Conservation (phyloP, 192 early-diverging fungal genomes). For the Backusella morwellensis region DNA sequence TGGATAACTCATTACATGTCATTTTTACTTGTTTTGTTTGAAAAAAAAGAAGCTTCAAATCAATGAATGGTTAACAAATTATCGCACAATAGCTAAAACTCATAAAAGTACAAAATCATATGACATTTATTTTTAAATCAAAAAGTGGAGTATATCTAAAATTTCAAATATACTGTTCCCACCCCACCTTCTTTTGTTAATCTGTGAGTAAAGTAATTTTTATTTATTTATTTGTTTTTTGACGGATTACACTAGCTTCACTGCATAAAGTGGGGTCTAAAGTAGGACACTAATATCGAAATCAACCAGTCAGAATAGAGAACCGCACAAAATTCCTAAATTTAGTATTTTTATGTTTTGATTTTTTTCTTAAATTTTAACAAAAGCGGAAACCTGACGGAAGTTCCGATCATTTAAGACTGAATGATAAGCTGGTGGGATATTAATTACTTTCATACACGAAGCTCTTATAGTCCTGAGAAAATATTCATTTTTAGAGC, state of each 20-base stretch:
- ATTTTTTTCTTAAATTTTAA: background rate
- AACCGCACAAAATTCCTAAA: background rate
- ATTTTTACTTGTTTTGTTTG: conserved; percentile 1
- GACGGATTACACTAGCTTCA: background rate
- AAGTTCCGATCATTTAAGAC: conserved; percentile 8
- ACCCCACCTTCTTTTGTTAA: conserved; percentile 6
- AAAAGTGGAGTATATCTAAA: background rate
- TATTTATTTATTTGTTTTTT: background rate
- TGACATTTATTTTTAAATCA: background rate
- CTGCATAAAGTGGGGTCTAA: background rate
- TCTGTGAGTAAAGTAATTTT: background rate
- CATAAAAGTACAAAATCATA: background rate
- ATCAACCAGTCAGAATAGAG: conserved; percentile 3
- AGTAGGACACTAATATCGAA: conserved; percentile 1
- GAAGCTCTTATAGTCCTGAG: background rate
- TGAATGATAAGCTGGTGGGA: conserved; percentile 3
- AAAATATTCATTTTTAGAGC: background rate
- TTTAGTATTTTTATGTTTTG: background rate
- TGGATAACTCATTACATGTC: background rate
- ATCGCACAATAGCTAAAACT: background rate
- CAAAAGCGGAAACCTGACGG: background rate
- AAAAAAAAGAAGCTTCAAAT: background rate
- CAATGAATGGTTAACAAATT: background rate
- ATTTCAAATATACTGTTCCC: background rate
- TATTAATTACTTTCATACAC: background rate